Conservation (phyloP, 169 alveolate genomes). For the Eimeria necatrix region DNA sequence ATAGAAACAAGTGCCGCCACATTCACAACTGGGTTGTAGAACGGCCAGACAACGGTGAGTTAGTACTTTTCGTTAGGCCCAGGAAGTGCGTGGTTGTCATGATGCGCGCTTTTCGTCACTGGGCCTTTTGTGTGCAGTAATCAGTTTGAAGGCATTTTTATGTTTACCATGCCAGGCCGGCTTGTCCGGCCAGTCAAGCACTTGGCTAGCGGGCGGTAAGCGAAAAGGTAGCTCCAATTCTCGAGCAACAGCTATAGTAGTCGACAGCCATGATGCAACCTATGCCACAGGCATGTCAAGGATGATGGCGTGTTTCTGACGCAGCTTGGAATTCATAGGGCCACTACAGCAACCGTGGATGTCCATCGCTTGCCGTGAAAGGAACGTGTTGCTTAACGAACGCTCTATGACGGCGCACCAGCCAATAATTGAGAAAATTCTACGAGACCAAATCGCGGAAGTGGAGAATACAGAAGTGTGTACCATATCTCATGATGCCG, state of each 20-base stretch:
- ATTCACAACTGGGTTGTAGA: no score
- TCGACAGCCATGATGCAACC: not conserved
- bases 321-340: slow-evolving; percentile 96
- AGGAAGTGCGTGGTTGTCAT: not conserved
- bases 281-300: not conserved
- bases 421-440: slow-evolving; percentile 43
- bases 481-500: not conserved
- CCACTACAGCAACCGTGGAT: slow-evolving; percentile 96
- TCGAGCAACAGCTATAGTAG: not conserved
- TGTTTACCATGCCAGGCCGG: slow-evolving; percentile 98
- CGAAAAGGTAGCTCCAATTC: not conserved
- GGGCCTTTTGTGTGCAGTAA: slow-evolving; percentile 53
- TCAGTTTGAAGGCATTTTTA: slow-evolving; percentile 93
- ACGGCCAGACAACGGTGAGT: no score
- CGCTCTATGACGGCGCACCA: slow-evolving; percentile 57
- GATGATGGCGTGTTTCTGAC: not conserved
- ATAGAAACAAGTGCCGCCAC: no score
- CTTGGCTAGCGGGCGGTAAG: slow-evolving; percentile 86
- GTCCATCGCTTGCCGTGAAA: slow-evolving; percentile 80
- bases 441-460: slow-evolving; percentile 42
- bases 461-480: slow-evolving; percentile 2
- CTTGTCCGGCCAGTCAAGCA: slow-evolving; percentile 98
- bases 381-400: slow-evolving; percentile 73
- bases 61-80: no score
- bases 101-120: not conserved